Conservation (phyloP, 1,284 basidiomycete species). For the Cryptococcus hybrid region DNA sequence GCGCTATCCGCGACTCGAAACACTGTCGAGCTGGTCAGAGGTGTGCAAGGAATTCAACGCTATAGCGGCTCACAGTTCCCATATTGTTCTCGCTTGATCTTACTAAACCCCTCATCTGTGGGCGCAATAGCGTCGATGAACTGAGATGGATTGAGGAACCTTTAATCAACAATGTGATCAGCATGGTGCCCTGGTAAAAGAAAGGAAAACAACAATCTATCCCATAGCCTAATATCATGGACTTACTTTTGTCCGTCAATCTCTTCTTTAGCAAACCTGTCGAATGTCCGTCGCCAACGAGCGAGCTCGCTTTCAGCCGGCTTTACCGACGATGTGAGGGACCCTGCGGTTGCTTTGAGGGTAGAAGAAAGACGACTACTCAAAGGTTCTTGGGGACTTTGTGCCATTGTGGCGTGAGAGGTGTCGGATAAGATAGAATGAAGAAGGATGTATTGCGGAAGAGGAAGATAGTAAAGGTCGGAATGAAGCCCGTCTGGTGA, state of each 20-base stretch:
- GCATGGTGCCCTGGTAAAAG: not conserved
- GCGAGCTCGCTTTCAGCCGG: slow-evolving; percentile 77
- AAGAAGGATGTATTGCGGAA: no score
- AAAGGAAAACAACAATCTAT: not conserved
- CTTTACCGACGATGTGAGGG: slow-evolving; percentile 63
- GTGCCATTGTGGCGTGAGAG: no score
- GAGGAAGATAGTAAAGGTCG: no score
- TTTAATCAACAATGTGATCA: slow-evolving; percentile 12
- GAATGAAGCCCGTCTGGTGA: no score
- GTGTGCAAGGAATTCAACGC: not conserved
- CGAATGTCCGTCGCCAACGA: slow-evolving; percentile 82
- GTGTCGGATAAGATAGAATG: no score
- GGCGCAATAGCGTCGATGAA: slow-evolving; percentile 94
- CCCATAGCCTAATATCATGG: not conserved
- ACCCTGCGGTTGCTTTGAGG: slow-evolving; percentile 30
- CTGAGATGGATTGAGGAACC: slow-evolving; percentile 75
- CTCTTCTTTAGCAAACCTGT: slow-evolving; percentile 69
- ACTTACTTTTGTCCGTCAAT: slow-evolving; percentile 77
- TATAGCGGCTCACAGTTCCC: slow-evolving; percentile 55
- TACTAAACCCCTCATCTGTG: slow-evolving; percentile 68
- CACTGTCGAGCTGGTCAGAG: slow-evolving; percentile 49
- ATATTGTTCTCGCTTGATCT: slow-evolving; percentile 81
- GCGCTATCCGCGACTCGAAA: slow-evolving; percentile 86
- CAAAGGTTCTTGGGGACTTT: slow-evolving; percentile 15
- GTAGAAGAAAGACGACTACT: slow-evolving; percentile 17